Percentiles rank a stretch among this genome's conserved stretches.
phyloP scores from a whole-genome alignment of 2,329 filamentous ascomycete genomes.

The Didymella glomerata region DNA sequence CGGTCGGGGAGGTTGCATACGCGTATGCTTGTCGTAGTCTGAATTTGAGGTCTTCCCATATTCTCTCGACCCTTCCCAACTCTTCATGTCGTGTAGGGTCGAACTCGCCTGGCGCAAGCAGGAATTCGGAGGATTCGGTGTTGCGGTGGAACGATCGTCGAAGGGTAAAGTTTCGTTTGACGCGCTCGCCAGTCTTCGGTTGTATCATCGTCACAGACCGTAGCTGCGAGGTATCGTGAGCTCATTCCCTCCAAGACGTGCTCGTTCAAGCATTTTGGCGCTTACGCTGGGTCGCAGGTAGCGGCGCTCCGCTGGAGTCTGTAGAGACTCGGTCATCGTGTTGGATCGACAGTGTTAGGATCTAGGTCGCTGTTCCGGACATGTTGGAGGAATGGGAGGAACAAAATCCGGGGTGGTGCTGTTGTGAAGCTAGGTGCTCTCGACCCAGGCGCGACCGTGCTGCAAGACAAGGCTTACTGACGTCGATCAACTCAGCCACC shows the following conservation, averaged over 20 bases:
- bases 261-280: conserved; percentile 12
- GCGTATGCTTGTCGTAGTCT: conserved; percentile 54
- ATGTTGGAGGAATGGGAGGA: conserved; percentile 13
- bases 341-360: conserved; percentile 1
- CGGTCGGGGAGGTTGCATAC: conserved; percentile 76
- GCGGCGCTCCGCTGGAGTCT: conserved; percentile 47
- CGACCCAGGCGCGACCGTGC: conserved; percentile 13
- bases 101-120: conserved; percentile 44
- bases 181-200: conserved; percentile 83
- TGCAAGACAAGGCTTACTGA: conserved; percentile 18
- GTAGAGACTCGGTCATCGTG: conserved; percentile 44
- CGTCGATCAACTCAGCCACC: conserved; percentile 21
- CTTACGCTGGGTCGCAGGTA: conserved; percentile 50
- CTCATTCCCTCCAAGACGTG: conserved; percentile 3
- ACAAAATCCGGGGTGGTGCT: conserved; percentile 3
- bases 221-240: conserved; percentile 60
- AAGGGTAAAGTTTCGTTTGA: conserved; percentile 80
- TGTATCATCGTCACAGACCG: conserved; percentile 88
- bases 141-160: conserved; percentile 58
- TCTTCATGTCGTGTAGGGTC: conserved; percentile 42
- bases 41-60: conserved; percentile 50
- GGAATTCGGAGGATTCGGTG: conserved; percentile 55
- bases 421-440: conserved; percentile 15
- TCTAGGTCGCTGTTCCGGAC: conserved; percentile 19
- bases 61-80: conserved; percentile 42